phyloP scores from a whole-genome alignment of 2,329 filamentous ascomycete species.

The Kalmusia sp. region DNA sequence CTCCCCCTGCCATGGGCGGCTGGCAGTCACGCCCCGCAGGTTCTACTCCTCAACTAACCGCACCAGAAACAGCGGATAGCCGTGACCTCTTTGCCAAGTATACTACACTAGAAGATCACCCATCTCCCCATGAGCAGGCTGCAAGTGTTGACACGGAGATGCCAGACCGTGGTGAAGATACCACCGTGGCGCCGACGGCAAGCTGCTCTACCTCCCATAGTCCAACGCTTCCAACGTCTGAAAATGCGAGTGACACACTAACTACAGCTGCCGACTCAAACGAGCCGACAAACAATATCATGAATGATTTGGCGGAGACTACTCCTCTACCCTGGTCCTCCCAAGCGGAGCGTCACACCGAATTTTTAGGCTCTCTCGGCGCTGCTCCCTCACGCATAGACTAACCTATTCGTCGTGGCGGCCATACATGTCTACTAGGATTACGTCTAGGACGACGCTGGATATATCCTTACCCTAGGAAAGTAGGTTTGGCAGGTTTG shows the following conservation, averaged over 20 bases:
- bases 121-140: neutral
- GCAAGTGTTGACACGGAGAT: constrained; percentile 9
- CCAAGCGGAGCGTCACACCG: no score
- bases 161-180: constrained; percentile 13
- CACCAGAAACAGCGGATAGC: constrained; percentile 5
- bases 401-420: constrained; percentile 5
- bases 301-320: constrained; percentile 9
- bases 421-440: constrained; percentile 11
- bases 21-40: constrained; percentile 5
- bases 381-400: constrained; percentile 8
- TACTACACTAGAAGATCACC: neutral
- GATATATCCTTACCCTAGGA: constrained; percentile 9
- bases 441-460: constrained; percentile 11
- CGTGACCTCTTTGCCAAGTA: neutral
- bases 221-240: constrained; percentile 7
- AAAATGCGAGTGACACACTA: constrained; percentile 10
- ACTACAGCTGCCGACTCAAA: constrained; percentile 6
- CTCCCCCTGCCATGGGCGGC: constrained; percentile 6
- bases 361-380: constrained; percentile 10
- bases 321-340: constrained; percentile 1
- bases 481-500: constrained; percentile 6
- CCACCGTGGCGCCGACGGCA: constrained; percentile 7
- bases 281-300: constrained; percentile 4
- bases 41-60: neutral
- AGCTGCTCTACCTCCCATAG: constrained; percentile 6